Conservation (phyloP, 2,329 filamentous ascomycete species). For the Corniculantispora saksenae region DNA sequence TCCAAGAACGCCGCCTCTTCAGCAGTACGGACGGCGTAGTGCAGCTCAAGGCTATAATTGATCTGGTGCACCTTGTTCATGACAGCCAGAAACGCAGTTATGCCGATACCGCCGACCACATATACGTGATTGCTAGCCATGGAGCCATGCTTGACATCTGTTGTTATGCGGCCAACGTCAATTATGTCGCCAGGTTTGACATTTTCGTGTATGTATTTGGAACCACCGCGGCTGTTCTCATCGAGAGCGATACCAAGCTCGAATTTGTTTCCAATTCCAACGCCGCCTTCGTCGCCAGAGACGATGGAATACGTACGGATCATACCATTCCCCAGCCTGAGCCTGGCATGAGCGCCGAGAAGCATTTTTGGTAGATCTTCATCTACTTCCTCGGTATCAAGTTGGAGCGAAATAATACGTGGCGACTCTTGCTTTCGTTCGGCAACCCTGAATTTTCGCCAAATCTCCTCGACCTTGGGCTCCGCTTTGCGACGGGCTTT, state of each 20-base stretch:
- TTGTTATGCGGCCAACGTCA: conserved; percentile 51
- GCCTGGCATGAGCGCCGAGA: conserved; percentile 54
- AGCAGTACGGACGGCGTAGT: conserved; percentile 57
- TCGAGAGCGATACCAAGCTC: conserved; percentile 61
- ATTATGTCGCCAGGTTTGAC: conserved; percentile 51
- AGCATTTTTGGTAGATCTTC: conserved; percentile 30
- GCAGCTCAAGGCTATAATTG: conserved; percentile 53
- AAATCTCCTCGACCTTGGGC: conserved; percentile 35
- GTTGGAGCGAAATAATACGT: conserved; percentile 51
- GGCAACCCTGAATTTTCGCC: conserved; percentile 49
- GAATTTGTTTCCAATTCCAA: conserved; percentile 47
- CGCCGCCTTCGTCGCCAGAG: conserved; percentile 25
- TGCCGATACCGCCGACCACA: conserved; percentile 64
- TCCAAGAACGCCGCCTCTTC: conserved; percentile 57
- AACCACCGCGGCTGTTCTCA: conserved; percentile 59
- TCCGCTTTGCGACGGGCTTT: conserved; percentile 39
- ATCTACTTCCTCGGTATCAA: conserved; percentile 46
- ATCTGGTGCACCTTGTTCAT: conserved; percentile 43
- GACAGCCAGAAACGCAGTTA: conserved; percentile 63
- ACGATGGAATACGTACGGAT: conserved; percentile 63
- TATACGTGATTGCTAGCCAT: conserved; percentile 61
- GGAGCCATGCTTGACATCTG: conserved; percentile 45
- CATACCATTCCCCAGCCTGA: conserved; percentile 58
- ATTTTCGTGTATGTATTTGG: conserved; percentile 55
- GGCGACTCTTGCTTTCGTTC: conserved; percentile 53